phyloP scores from a whole-genome alignment of 2,329 filamentous ascomycete species.

The Penicillium sp. region DNA sequence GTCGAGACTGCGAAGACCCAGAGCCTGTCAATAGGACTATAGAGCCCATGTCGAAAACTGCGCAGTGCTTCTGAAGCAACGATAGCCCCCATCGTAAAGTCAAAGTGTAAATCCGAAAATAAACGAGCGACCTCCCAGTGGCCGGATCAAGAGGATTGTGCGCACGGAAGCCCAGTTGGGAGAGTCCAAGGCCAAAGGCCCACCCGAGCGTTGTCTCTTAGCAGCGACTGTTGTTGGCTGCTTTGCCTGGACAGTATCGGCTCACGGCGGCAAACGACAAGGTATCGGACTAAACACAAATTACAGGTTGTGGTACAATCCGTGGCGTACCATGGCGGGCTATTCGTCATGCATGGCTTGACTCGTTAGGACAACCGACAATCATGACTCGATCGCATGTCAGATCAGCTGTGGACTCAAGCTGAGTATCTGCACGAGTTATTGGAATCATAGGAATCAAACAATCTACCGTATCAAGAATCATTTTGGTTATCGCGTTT shows the following conservation, averaged over 20 bases:
- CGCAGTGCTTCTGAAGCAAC: conserved; percentile 16
- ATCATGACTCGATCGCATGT: not conserved
- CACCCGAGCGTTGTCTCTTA: conserved; percentile 9
- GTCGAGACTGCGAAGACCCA: conserved; percentile 16
- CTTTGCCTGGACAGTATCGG: conserved; percentile 5
- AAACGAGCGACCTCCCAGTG: conserved; percentile 2
- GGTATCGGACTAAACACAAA: conserved; percentile 5
- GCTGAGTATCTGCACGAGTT: conserved; percentile 9
- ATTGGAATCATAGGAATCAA: not conserved
- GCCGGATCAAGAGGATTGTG: conserved; percentile 4
- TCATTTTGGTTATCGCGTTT: conserved; percentile 16
- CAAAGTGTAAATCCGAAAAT: conserved; percentile 18
- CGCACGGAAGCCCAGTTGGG: conserved; percentile 20
- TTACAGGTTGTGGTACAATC: conserved; percentile 12
- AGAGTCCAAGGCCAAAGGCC: conserved; percentile 4
- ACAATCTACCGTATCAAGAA: conserved; percentile 8
- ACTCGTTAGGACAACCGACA: conserved; percentile 1
- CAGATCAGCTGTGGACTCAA: conserved; percentile 7
- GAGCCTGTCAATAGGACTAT: conserved; percentile 13
- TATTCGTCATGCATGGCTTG: conserved; percentile 6
- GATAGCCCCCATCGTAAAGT: conserved; percentile 11
- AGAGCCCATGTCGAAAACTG: conserved; percentile 7
- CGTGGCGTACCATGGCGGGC: conserved; percentile 10
- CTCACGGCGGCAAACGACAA: conserved; percentile 11
- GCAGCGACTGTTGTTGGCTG: conserved; percentile 9